A percentile compares a stretch with the other conserved stretches of the same genome.
Conservation (phyloP, 208 protist genomes). For the Trypanosoma mega region DNA sequence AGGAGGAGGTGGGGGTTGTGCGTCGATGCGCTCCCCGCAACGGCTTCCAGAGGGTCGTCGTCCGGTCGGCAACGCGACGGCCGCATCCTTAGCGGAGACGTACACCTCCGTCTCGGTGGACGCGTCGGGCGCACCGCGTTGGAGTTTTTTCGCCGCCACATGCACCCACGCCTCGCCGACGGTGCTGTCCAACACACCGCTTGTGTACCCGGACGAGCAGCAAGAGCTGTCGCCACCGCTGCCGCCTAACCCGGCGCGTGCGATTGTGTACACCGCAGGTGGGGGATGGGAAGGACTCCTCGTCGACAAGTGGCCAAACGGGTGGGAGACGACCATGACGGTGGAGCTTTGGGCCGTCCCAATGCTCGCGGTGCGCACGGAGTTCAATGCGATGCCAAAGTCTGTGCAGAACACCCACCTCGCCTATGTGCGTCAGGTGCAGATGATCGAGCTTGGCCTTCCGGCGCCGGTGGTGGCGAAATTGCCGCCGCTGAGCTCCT, state of each 20-base stretch:
- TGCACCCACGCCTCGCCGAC: too few species aligned
- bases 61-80: too few species aligned
- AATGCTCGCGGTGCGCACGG: slow-evolving; percentile 63
- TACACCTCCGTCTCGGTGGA: background rate
- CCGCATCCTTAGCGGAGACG: too few species aligned
- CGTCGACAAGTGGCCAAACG: slow-evolving; percentile 84
- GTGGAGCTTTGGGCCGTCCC: slow-evolving; percentile 80
- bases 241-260: slow-evolving; percentile 45
- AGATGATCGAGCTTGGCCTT: slow-evolving; percentile 70
- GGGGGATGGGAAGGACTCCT: slow-evolving; percentile 86
- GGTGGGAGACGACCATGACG: slow-evolving; percentile 77
- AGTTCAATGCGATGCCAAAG: slow-evolving; percentile 70
- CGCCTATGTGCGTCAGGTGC: slow-evolving; percentile 39
- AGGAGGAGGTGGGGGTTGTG: too few species aligned
- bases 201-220: slow-evolving; percentile 57
- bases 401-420: slow-evolving; percentile 61
- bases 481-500: slow-evolving; percentile 77
- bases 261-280: slow-evolving; percentile 57
- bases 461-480: slow-evolving; percentile 51
- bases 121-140: background rate
- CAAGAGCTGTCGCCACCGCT: slow-evolving; percentile 77
- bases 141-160: slow-evolving; percentile 5
- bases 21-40: too few species aligned
- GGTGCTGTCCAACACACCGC: background rate
- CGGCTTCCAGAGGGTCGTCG: background rate